phyloP scores from a whole-genome alignment of 345 rosid species.

The Alliaria petiolata region DNA sequence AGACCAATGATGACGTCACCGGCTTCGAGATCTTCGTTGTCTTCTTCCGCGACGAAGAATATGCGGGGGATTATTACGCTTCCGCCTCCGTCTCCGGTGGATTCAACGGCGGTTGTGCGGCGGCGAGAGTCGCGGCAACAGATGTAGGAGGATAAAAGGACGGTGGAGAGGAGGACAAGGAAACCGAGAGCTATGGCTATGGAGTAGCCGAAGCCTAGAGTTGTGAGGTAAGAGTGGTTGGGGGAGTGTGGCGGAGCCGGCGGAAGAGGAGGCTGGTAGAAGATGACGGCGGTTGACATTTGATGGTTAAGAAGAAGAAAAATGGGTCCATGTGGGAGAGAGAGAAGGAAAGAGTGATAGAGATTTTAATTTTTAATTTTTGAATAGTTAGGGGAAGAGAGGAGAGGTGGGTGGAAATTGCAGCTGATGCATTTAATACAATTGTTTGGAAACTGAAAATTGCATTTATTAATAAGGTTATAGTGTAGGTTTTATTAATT shows the following conservation, averaged over 20 bases:
- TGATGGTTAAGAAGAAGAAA: conserved; percentile 30
- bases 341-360: conserved; percentile 23
- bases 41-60: conserved; percentile 82
- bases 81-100: conserved; percentile 41
- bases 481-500: conserved; percentile 11
- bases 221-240: conserved; percentile 42
- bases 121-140: conserved; percentile 73
- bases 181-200: conserved; percentile 89
- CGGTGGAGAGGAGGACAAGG: conserved; percentile 81
- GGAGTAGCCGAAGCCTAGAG: conserved; percentile 88
- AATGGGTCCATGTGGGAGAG: conserved; percentile 51
- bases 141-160: conserved; percentile 82
- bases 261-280: conserved; percentile 24
- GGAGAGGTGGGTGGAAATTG: conserved; percentile 62
- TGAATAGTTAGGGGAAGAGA: too few relatives aligned
- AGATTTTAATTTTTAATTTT: conserved; percentile 7
- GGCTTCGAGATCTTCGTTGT: conserved; percentile 42
- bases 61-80: conserved; percentile 74
- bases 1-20: conserved; percentile 56
- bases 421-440: conserved; percentile 87
- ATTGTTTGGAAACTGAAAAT: conserved; percentile 42
- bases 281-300: conserved; percentile 45
- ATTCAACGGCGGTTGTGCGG: conserved; percentile 27
- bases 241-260: conserved; percentile 28
- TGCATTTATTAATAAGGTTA: conserved; percentile 38